Evolutionary conservation across 2,329 filamentous ascomycete species (phyloP), one percentile per base, ranked within the genome.

Genomic region (Sporothrix inflata): DNA sequence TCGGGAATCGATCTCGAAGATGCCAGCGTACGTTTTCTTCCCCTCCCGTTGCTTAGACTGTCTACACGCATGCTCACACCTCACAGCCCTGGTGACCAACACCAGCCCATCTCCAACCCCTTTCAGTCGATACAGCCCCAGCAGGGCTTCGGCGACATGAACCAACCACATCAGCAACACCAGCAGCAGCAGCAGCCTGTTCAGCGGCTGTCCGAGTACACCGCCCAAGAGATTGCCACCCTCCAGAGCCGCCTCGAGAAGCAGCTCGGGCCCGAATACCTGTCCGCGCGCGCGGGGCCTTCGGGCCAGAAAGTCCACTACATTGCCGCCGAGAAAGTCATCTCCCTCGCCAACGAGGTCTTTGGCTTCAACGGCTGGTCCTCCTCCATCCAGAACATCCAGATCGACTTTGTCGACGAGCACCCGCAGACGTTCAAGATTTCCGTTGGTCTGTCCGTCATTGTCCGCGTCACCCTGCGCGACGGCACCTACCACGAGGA

Each of bases 301-400:
- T 92, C 91, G 11, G 94, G 94, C 67, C 89, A 91, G 75, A 95
- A 92, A 79, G 92, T 99, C 21, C 94, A 97, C 80, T 99, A 99
- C 82, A 86, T 99, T 69, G 90, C 94, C n/a, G 94, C 94, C 1
- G 95, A 98, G 79, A 99, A 99, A 83, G 94, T 92, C 79, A 99
- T 99, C 80, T 92, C 93, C 72, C 90, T 98, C 69, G 94, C 94
- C 70, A 98, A 98, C 78, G 93, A 98, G 80, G 91, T 98, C 0
- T 97, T 98, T 83, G 94, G 94, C 11, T 98, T 98, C 85, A 97
- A 98, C 82, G 94, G 94, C 77, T 99, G 96, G 96, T 97, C 93
- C 11, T 97, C 93, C 71, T 92, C 92, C n/a, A 96, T 99, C 73
- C 93, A 95, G 79, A 94, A 97, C 79, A 92, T 98, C 49, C 92